Base-by-base conservation (phyloP, 495 filamentous ascomycete species). In the Cudoniella acicularis region DNA sequence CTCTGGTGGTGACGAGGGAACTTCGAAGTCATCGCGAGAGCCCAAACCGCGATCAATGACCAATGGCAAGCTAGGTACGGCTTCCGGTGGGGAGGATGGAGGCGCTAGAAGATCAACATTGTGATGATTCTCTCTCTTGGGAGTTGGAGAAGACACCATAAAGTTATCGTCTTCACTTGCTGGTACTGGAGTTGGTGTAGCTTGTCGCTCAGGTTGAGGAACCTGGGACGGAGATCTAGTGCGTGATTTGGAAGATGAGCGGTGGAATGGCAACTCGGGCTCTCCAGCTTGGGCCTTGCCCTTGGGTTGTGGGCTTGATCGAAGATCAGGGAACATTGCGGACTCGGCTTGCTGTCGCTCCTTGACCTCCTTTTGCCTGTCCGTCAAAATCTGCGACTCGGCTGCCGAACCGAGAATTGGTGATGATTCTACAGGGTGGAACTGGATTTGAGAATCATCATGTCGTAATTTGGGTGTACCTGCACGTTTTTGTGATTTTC, bases 131-230 rank as follows among this genome's bases (percentile, higher is more conserved):
- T 50, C 52, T 41, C 64, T 51, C 23, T 58, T 64, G 8, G 90
- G 90, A 0, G 91, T 95, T 1, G 91, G 91, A 9, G 91, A 94
- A n/a, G 89, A 95, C 2, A 82, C 83, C 43, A 93, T 75, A 63
- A 83, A 90, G 16, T 83, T 80, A 69, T 88, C 81, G 67, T 85
- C 62, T 64, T 64, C 74, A 65, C 50, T 77, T 64, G 24, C 66
- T 56, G 46, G 71, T 52, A n/a, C 66, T 8, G 82, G 68, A 16
- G 72, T 79, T 16, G 81, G 81, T 13, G 82, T 83, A 42, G 74
- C 66, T 2, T 76, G 74, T 17, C 74, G 71, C 49, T 67, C 72
- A 49, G 43, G 4, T 21, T 8, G 16, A 8, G 49, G 16, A 4
- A 50, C 49, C 26, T 25, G n/a, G 1, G 60, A 52, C 0, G 57